Evolutionary conservation across 805 yeast species (phyloP).

Genomic region (Ogataea trehaloabstinens): DNA sequence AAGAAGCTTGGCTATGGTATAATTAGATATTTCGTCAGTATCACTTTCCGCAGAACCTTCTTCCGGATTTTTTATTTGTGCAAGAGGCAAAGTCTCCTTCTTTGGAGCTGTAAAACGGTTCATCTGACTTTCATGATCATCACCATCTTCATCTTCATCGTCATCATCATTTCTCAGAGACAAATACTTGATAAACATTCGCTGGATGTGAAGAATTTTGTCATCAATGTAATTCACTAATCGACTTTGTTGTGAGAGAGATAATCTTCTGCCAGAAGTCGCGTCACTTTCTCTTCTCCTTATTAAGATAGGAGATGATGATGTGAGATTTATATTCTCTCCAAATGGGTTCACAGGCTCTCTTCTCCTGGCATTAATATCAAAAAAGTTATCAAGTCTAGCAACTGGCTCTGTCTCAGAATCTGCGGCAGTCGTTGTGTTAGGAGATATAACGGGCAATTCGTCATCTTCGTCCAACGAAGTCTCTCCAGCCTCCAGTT

Average conservation of each 20-base stretch:
- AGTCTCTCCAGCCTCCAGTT: conserved; percentile 18
- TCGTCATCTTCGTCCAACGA: conserved; percentile 13
- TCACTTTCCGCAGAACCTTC: conserved; percentile 5
- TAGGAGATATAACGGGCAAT: conserved; percentile 9
- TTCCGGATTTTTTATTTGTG: conserved; percentile 3
- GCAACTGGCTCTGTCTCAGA: conserved; percentile 5
- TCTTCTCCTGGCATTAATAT: conserved; percentile 9
- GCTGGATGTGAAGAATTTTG: conserved; percentile 49
- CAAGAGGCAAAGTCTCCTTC: neutral
- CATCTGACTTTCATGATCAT: neutral
- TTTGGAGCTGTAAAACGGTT: neutral
- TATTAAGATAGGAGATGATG: conserved; percentile 25
- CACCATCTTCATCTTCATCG: conserved; percentile 14
- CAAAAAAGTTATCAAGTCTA: conserved; percentile 16
- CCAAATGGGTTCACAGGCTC: conserved; percentile 32
- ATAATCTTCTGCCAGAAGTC: conserved; percentile 29
- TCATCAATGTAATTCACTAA: conserved; percentile 55
- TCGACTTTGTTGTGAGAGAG: conserved; percentile 53
- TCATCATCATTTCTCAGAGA: conserved; percentile 31
- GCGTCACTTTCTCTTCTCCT: conserved; percentile 2
- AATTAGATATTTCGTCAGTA: conserved; percentile 10
- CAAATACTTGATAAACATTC: conserved; percentile 45
- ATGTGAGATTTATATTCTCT: conserved; percentile 17
- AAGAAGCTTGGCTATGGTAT: conserved; percentile 34
- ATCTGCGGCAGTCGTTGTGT: conserved; percentile 21